Base-by-base conservation (phyloP, 2,329 filamentous ascomycete genomes). In the Whalleya microplaca region DNA sequence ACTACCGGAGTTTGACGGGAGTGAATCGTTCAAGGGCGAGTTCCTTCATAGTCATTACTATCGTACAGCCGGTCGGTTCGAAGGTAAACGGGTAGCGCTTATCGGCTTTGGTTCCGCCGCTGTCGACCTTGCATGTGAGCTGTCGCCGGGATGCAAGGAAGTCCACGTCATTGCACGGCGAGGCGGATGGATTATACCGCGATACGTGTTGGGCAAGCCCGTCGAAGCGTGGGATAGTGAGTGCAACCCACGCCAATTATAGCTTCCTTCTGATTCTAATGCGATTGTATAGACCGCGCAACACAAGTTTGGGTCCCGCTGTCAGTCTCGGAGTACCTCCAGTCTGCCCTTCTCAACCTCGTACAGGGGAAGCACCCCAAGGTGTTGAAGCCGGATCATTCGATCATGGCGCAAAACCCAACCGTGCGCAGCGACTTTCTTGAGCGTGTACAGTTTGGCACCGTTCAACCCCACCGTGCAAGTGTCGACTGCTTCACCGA, bases 31-130 rank as follows among this genome's bases (percentile, higher is more conserved):
- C 59, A 54, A 67, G 51, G 72, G 72, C 4, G 60, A 71, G 48
- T 65, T 75, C 41, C 43, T 76, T 41, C 74, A 76, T 51, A 76
- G 73, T 48, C 70, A 75, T 56, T 63, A 62, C 27, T 77, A 76
- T 58, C 69, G 74, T 46, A 66, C 64, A 16, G 70, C 73, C 1
- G 66, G 60, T 5, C 63, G 58, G 0, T 75, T 72, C 52, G 69
- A 71, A 44, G 72, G 73, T 20, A 75, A 76, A 59, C 70, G 64
- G 42, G 70, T 76, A 4, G 73, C 69, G 7, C 59, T 76, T 23
- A 67, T 76, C 42, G 73, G 73, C 1, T 58, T 76, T 41, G 74
- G 74, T 6, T 72, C 70, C 29, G 73, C 71, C 4, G 74, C 74
- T 3, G 69, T 73, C n/a, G 75, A 78, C 63, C 65, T 76, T 27